Evolutionary conservation across 2,329 filamentous ascomycete species (phyloP), one percentile per base, ranked within the genome.

Genomic region (Fusarium sp.): DNA sequence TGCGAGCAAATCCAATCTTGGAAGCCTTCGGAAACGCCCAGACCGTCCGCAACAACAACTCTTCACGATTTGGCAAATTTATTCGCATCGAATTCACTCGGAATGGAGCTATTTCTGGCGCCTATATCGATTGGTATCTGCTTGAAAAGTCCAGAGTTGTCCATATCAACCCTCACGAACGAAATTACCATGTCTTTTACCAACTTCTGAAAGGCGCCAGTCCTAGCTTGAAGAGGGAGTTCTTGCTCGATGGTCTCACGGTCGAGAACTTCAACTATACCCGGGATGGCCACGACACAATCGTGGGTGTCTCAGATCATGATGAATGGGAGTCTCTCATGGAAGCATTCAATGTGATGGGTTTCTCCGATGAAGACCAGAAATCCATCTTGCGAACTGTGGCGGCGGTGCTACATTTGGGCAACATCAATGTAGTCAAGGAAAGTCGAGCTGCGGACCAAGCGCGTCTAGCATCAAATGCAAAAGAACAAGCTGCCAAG

Each of bases 21-120:
- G 97, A 99, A 86, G 92, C 96, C 3, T 99, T 99, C 75, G 97
- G 97, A 64, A 99, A 99, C 77, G 96, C 96, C 2, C 97, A 99
- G 78, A 99, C 96, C 1, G 93, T 99, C 29, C 89, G 96, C 55
- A 99, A 99, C 80, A 96, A 99, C 82, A 99, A 99, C 78, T 99
- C 96, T 1, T 99, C 96, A 8, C 90, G 96, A 69, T 99, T 99
- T 76, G 96, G 96, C 77, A 99, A 99, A 79, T 99, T 99, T 76
- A 99, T 99, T 77, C 89, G 97, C 49, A 99, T 99, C 76, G 94
- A 98, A 77, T 98, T 99, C 80, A 93, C 90, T 33, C 88, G 92
- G 24, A 88, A 88, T 35, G 97, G 97, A 28, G 92, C 96, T 56
- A 99, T 99, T 70, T 92, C 92, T 6, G 97, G 97, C 35, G 96